Percentiles rank a stretch among this genome's conserved stretches.
Evolutionary conservation across 331 rosid species (phyloP).

Genomic region (Acacia pycnantha): DNA sequence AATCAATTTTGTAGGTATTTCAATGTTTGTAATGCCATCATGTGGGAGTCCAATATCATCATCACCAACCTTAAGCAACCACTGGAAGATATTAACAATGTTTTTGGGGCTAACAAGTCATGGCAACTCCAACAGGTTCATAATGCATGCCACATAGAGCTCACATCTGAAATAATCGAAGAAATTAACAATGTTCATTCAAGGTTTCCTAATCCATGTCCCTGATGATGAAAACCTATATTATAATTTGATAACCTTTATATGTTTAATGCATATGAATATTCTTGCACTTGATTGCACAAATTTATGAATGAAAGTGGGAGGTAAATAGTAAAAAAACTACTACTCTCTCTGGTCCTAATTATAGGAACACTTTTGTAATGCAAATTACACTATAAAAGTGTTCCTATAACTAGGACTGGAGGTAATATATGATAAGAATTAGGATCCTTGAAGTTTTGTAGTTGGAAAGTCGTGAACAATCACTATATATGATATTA

Average conservation of each 20-base stretch:
- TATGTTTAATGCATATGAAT: neutral
- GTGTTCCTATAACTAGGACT: too few species aligned
- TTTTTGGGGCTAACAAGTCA: constrained; percentile 79
- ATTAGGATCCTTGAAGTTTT: neutral
- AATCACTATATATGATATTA: neutral
- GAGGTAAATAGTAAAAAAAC: too few species aligned
- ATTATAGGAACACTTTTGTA: too few species aligned
- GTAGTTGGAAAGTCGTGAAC: neutral
- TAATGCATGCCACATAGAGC: constrained; percentile 55
- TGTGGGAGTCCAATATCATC: too few species aligned
- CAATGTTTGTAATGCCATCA: too few species aligned
- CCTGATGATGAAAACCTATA: constrained; percentile 36
- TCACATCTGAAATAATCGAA: constrained; percentile 50
- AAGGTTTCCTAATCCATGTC: constrained; percentile 83
- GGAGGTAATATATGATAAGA: too few species aligned
- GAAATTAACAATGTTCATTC: constrained; percentile 70
- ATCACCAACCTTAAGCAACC: too few species aligned
- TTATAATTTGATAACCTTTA: too few species aligned
- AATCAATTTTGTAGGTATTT: too few species aligned
- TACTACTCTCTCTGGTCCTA: too few species aligned
- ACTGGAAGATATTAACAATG: constrained; percentile 32
- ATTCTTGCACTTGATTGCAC: neutral
- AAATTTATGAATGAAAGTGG: neutral
- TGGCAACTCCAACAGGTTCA: constrained; percentile 75
- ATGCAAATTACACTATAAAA: too few species aligned